Conservation (phyloP, 1,139 yeast genomes). For the Diutina ranongensis region DNA sequence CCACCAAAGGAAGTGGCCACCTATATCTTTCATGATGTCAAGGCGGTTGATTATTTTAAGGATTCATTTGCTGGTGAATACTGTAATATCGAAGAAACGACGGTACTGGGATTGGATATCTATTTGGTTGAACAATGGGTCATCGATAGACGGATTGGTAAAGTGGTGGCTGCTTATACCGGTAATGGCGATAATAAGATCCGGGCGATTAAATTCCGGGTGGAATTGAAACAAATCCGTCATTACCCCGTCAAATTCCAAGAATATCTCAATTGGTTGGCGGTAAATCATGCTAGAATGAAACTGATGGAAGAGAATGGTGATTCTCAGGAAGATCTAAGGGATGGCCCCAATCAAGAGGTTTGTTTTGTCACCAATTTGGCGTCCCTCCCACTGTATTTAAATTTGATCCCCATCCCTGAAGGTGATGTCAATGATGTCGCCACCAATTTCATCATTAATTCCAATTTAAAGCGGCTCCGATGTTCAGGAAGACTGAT, state of each 20-base stretch:
- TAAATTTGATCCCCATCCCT: constrained; percentile 61
- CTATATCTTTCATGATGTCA: constrained; percentile 38
- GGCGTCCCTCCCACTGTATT: constrained; percentile 65
- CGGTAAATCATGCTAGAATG: constrained; percentile 42
- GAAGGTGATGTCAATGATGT: constrained; percentile 46
- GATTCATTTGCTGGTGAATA: constrained; percentile 32
- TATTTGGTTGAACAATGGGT: constrained; percentile 95
- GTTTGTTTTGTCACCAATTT: constrained; percentile 70
- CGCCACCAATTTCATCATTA: constrained; percentile 52
- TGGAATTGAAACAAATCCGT: constrained; percentile 41
- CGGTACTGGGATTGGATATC: constrained; percentile 65
- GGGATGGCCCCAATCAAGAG: constrained; percentile 11
- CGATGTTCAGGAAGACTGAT: constrained; percentile 84
- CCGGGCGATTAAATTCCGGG: constrained; percentile 46
- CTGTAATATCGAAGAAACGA: constrained; percentile 29
- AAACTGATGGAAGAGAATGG: constrained; percentile 31
- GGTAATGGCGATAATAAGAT: constrained; percentile 63
- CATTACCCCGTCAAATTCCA: constrained; percentile 51
- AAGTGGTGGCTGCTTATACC: constrained; percentile 70
- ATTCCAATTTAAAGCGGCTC: constrained; percentile 63
- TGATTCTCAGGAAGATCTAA: not conserved
- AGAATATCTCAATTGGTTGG: constrained; percentile 54
- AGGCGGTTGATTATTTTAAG: constrained; percentile 37
- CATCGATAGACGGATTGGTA: constrained; percentile 52
- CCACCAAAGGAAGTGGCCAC: constrained; percentile 22